Percentiles rank a stretch among this genome's conserved stretches.
These are phyloP conservation scores for Termitomyces heimii DNA, from an alignment of 768 basidiomycete species.

Conservation along the genomic window DNA sequence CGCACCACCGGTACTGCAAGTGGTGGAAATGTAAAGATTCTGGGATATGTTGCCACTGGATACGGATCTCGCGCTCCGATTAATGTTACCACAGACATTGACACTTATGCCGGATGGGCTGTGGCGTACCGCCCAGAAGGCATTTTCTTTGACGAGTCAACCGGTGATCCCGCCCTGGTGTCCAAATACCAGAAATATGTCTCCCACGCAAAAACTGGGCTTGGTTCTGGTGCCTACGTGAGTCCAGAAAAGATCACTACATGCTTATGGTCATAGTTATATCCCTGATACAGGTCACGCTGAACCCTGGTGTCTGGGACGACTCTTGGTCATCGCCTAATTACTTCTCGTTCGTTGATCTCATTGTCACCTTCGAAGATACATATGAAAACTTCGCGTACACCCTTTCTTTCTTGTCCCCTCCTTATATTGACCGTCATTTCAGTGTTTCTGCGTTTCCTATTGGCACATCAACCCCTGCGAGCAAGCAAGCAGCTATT, in stretches of 20 bases:
- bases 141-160: conserved; percentile 28
- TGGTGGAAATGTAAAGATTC: conserved; percentile 16
- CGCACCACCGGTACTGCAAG: conserved; percentile 5
- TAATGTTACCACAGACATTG: conserved; percentile 20
- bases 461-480: conserved; percentile 12
- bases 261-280: not conserved
- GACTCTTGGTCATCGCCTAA: conserved; percentile 5
- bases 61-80: conserved; percentile 11
- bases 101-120: conserved; percentile 24
- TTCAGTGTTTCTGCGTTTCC: conserved; percentile 8
- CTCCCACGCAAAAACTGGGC: conserved; percentile 12
- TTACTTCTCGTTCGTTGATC: conserved; percentile 8
- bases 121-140: conserved; percentile 23
- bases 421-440: conserved; percentile 11
- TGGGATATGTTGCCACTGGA: conserved; percentile 27
- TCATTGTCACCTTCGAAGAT: conserved; percentile 24
- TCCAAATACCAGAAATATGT: conserved; percentile 19
- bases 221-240: conserved; percentile 15
- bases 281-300: not conserved
- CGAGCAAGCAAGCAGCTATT: conserved; percentile 24
- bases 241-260: not conserved
- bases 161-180: conserved; percentile 9
- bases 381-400: conserved; percentile 23
- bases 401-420: not conserved
- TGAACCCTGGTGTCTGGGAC: not conserved